Evolutionary conservation across 306 rosid genomes (phyloP), one percentile per base, ranked within the genome.

Genomic region (Vicia faba): DNA sequence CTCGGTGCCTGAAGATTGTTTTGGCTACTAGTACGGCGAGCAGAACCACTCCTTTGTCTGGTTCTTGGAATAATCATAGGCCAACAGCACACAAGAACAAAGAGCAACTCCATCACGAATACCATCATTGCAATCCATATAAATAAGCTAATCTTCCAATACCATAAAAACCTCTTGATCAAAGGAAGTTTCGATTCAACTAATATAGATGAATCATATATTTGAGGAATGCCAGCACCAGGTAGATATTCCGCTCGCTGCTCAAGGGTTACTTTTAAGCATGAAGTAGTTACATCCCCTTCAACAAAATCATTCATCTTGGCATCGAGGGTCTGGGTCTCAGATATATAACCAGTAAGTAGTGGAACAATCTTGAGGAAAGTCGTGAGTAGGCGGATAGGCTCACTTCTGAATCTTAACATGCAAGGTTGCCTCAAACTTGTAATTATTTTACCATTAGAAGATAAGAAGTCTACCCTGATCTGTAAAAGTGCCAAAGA

Each of bases 151-250:
- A 71, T 77, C 92, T 83, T 93, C 96, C 92, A 90, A 69, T 71
- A 45, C 96, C 97, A 93, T 57, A 93, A 15, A 51, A 88, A 61
- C 81, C 85, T 82, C 82, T 72, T 84, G 5, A 82, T 68, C 11
- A 88, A 61, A 33, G 99, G 87, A 72, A 86, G 92, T 66, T 89
- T 87, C 0, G 96, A 84, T 58, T 86, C 84, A 45, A 93, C 76
- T 63, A 62, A 15, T 19, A 88, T 45, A 28, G 74, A 79, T 53
- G 97, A 83, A 43, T 90, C 91, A 8, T 90, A 90, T 57, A 90
- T 70, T 81, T 93, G 89, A 28, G 99, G 99, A 69, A 93, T 85
- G 53, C 99, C 97, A 15, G 92, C 95, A 50, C 96, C 96, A 45
- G 88, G 77, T 1, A 13, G 70, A 80, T 78, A 86, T 73, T 86